Percentiles rank a stretch among this genome's conserved stretches.
Conservation (phyloP, 2,329 filamentous ascomycete genomes). For the Xylariaceae sp. region DNA sequence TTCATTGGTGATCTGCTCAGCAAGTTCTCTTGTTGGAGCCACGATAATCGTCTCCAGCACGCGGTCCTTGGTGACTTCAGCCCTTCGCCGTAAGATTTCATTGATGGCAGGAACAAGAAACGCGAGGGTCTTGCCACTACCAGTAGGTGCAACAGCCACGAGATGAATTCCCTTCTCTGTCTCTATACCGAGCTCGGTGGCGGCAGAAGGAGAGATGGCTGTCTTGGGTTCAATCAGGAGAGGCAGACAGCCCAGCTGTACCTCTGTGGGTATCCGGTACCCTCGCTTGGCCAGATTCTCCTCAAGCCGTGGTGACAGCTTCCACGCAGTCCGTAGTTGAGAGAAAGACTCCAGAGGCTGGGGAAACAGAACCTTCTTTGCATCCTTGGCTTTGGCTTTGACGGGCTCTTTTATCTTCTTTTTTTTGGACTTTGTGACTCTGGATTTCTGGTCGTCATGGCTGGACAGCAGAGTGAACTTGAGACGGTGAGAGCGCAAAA, state of each 20-base stretch:
- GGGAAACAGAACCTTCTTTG: conserved; percentile 66
- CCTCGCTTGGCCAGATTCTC: conserved; percentile 82
- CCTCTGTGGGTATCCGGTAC: conserved; percentile 86
- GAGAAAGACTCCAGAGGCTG: conserved; percentile 76
- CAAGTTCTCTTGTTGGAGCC: conserved; percentile 76
- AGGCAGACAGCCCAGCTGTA: conserved; percentile 84
- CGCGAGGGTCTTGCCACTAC: conserved; percentile 92
- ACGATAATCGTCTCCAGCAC: conserved; percentile 67
- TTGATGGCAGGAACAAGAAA: conserved; percentile 88
- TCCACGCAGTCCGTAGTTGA: conserved; percentile 68
- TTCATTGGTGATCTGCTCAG: conserved; percentile 79
- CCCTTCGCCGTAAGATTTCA: conserved; percentile 60
- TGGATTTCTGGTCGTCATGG: conserved; percentile 43
- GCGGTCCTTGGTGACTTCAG: conserved; percentile 46
- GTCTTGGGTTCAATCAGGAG: conserved; percentile 63
- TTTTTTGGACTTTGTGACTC: conserved; percentile 57
- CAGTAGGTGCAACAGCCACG: conserved; percentile 86
- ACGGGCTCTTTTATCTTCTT: conserved; percentile 51
- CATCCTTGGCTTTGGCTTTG: conserved; percentile 48
- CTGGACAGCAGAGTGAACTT: conserved; percentile 76
- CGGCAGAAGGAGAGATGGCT: conserved; percentile 41
- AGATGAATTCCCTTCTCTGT: conserved; percentile 60
- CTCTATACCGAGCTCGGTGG: conserved; percentile 32
- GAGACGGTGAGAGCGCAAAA: conserved; percentile 76
- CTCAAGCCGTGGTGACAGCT: conserved; percentile 69